Conservation (phyloP, 257 asterid genomes). For the Verbena officinalis region DNA sequence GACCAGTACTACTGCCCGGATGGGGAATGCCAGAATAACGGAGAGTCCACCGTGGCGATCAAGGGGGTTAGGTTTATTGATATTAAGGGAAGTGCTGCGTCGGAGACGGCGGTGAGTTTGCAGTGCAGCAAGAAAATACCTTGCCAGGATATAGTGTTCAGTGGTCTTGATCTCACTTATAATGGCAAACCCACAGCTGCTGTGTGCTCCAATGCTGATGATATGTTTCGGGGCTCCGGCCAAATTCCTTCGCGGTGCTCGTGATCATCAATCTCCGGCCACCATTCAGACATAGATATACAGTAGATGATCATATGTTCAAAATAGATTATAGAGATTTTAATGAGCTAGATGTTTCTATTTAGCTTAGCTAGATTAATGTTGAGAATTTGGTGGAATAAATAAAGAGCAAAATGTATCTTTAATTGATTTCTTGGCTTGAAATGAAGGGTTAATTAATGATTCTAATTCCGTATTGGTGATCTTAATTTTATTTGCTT, state of each 20-base stretch:
- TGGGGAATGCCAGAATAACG: neutral
- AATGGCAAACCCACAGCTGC: slow-evolving; percentile 22
- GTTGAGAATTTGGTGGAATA: too few relatives aligned
- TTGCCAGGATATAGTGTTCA: slow-evolving; percentile 30
- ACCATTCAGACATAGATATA: too few relatives aligned
- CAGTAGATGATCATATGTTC: too few relatives aligned
- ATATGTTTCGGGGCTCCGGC: slow-evolving; percentile 12
- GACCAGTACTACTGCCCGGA: slow-evolving; percentile 63
- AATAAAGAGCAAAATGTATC: too few relatives aligned
- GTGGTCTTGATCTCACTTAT: neutral
- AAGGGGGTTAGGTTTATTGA: slow-evolving; percentile 31
- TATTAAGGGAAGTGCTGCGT: slow-evolving; percentile 26
- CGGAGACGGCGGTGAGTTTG: neutral
- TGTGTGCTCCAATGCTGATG: slow-evolving; percentile 19
- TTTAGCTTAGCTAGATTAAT: too few relatives aligned
- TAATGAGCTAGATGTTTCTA: too few relatives aligned
- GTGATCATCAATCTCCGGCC: too few relatives aligned
- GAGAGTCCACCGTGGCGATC: slow-evolving; percentile 38
- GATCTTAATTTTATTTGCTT: too few relatives aligned
- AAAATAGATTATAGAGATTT: too few relatives aligned
- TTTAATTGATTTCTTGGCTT: too few relatives aligned
- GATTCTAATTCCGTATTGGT: too few relatives aligned
- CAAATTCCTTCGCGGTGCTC: slow-evolving; percentile 34
- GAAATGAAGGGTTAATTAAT: too few relatives aligned
- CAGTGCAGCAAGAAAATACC: slow-evolving; percentile 28